These are phyloP conservation scores for Leccinum variicolor DNA, from an alignment of 768 basidiomycete species.

Conservation along the genomic window DNA sequence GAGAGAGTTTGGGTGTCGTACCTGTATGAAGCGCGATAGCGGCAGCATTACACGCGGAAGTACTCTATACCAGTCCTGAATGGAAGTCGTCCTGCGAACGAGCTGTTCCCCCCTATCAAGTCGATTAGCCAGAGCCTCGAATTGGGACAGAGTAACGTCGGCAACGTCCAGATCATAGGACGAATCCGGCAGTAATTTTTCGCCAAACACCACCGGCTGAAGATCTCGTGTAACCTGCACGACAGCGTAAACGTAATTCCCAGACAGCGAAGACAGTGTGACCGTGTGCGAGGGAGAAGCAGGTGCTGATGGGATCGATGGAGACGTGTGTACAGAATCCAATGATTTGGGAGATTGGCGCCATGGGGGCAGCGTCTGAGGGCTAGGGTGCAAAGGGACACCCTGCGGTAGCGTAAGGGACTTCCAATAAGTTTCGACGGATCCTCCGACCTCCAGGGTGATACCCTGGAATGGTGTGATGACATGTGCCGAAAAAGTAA, in stretches of 20 bases:
- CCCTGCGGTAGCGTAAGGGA: slow-evolving; percentile 44
- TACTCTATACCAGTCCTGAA: slow-evolving; percentile 45
- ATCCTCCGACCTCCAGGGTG: slow-evolving; percentile 90
- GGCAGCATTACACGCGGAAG: slow-evolving; percentile 62
- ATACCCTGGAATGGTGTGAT: slow-evolving; percentile 89
- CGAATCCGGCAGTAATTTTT: slow-evolving; percentile 71
- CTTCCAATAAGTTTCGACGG: slow-evolving; percentile 99
- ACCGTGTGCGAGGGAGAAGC: slow-evolving; percentile 52
- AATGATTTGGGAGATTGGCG: slow-evolving; percentile 31
- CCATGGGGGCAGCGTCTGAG: slow-evolving; percentile 36
- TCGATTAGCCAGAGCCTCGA: slow-evolving; percentile 58
- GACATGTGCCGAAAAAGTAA: slow-evolving; percentile 84
- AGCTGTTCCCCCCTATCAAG: slow-evolving; percentile 41
- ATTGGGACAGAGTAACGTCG: slow-evolving; percentile 83
- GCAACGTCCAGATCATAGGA: slow-evolving; percentile 76
- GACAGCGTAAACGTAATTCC: slow-evolving; percentile 81
- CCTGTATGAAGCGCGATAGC: slow-evolving; percentile 73
- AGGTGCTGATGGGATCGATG: slow-evolving; percentile 55
- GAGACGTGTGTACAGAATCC: slow-evolving; percentile 66
- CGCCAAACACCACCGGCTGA: slow-evolving; percentile 80
- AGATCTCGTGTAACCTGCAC: slow-evolving; percentile 92
- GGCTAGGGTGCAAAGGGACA: slow-evolving; percentile 30
- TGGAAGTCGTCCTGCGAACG: slow-evolving; percentile 28
- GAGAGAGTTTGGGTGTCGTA: slow-evolving; percentile 31
- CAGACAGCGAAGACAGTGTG: slow-evolving; percentile 86